A percentile compares a stretch with the other conserved stretches of the same genome.
Evolutionary conservation across 495 filamentous ascomycete genomes (phyloP).

Genomic region (Podospora pseudopauciseta): DNA sequence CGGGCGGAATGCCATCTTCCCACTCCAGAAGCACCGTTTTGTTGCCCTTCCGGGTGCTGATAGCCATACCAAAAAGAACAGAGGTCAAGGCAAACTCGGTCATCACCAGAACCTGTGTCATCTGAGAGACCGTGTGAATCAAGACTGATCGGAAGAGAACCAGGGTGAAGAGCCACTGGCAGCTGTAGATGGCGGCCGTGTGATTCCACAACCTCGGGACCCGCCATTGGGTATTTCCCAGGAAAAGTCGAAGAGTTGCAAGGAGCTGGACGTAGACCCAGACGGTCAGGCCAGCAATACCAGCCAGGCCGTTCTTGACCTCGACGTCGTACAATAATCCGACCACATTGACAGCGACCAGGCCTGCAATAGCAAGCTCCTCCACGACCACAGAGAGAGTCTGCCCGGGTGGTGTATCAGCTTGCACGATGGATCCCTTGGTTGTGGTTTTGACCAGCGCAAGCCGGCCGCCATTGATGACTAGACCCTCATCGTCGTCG

Average conservation of each 20-base stretch:
- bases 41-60: slow-evolving; percentile 87
- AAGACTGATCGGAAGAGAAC: slow-evolving; percentile 80
- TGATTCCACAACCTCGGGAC: slow-evolving; percentile 87
- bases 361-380: slow-evolving; percentile 64
- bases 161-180: slow-evolving; percentile 74
- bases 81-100: slow-evolving; percentile 70
- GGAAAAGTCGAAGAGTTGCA: slow-evolving; percentile 65
- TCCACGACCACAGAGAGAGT: slow-evolving; percentile 66
- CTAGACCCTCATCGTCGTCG: slow-evolving; percentile 62
- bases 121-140: slow-evolving; percentile 67
- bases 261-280: slow-evolving; percentile 84
- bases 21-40: slow-evolving; percentile 81
- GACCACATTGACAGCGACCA: slow-evolving; percentile 63
- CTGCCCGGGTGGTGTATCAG: slow-evolving; percentile 74
- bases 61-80: slow-evolving; percentile 66
- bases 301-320: slow-evolving; percentile 47
- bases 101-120: slow-evolving; percentile 59
- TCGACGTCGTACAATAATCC: slow-evolving; percentile 49
- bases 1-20: slow-evolving; percentile 81
- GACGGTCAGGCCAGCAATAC: slow-evolving; percentile 59
- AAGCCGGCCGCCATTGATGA: slow-evolving; percentile 47
- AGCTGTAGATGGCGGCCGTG: slow-evolving; percentile 78
- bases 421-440: slow-evolving; percentile 63
- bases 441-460: slow-evolving; percentile 60
- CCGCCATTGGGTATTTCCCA: slow-evolving; percentile 62